Percentiles rank a stretch among this genome's conserved stretches.
These are phyloP conservation scores for Kazachstania sp. DNA, from an alignment of 1,139 yeast genomes.

Conservation along the genomic window DNA sequence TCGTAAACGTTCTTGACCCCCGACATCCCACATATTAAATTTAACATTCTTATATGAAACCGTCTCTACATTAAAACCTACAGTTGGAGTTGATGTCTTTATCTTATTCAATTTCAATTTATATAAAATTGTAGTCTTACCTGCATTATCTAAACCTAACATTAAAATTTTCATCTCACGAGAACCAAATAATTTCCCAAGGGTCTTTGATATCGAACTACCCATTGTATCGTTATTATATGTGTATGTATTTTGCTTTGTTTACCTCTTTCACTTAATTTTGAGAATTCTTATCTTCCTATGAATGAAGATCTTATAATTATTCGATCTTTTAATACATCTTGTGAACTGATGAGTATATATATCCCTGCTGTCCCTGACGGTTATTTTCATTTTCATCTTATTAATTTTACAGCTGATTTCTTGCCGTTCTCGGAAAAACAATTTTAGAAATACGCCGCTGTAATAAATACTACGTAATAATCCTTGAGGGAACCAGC, in stretches of 20 bases:
- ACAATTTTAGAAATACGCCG: too few species aligned
- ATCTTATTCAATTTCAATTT: constrained; percentile 31
- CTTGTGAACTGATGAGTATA: too few species aligned
- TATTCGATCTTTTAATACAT: too few species aligned
- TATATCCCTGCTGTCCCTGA: too few species aligned
- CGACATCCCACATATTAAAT: constrained; percentile 96
- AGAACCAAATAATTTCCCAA: constrained; percentile 44
- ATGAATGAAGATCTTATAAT: too few species aligned
- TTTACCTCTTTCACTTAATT: not conserved
- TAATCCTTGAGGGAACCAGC: too few species aligned
- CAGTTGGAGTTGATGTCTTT: constrained; percentile 83
- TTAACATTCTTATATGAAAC: constrained; percentile 79
- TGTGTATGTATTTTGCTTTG: too few species aligned
- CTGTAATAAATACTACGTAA: too few species aligned
- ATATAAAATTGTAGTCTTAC: constrained; percentile 56
- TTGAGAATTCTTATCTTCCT: not conserved
- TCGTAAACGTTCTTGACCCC: constrained; percentile 87
- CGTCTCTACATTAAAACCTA: constrained; percentile 90
- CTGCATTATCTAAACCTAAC: constrained; percentile 91
- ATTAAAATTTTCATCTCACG: constrained; percentile 54
- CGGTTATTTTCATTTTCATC: too few species aligned
- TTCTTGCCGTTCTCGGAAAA: too few species aligned
- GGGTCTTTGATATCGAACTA: constrained; percentile 39
- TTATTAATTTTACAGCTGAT: too few species aligned
- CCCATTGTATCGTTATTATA: constrained; percentile 33